Evolutionary conservation across 2,329 filamentous ascomycete genomes (phyloP).

Genomic region (Penicillium sp.): DNA sequence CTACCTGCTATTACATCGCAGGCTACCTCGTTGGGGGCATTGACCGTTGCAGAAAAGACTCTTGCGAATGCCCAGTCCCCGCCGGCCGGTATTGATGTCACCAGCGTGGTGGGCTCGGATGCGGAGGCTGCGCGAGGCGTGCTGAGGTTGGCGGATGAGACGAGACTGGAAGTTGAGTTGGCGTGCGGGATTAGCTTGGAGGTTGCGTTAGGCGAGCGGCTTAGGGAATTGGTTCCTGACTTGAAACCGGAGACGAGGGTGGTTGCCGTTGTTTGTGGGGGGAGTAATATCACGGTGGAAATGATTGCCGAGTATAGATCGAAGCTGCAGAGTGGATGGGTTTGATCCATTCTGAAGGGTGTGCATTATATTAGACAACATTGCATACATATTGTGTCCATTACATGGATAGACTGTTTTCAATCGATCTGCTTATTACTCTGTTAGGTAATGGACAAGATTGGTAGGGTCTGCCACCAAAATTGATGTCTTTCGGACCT

Average conservation of each 20-base stretch:
- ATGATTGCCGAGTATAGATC: slow-evolving; percentile 54
- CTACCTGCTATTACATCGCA: slow-evolving; percentile 70
- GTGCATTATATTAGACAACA: not conserved
- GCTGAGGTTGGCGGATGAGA: slow-evolving; percentile 74
- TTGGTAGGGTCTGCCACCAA: not conserved
- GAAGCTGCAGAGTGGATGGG: slow-evolving; percentile 41
- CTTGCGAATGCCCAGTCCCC: slow-evolving; percentile 61
- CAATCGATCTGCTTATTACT: too few relatives aligned
- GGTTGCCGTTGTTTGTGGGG: slow-evolving; percentile 44
- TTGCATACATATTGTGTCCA: not conserved
- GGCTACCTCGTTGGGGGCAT: slow-evolving; percentile 70
- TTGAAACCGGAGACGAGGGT: slow-evolving; percentile 36
- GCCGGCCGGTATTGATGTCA: slow-evolving; percentile 47
- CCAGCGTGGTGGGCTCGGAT: slow-evolving; percentile 66
- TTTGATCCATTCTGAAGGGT: slow-evolving; percentile 1
- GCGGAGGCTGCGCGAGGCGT: slow-evolving; percentile 76
- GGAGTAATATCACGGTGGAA: slow-evolving; percentile 54
- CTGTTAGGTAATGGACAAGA: too few relatives aligned
- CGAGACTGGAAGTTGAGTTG: slow-evolving; percentile 74
- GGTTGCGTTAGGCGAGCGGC: slow-evolving; percentile 25
- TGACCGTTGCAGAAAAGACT: slow-evolving; percentile 63
- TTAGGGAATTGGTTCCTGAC: slow-evolving; percentile 31
- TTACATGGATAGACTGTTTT: too few relatives aligned
- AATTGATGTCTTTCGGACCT: not conserved
- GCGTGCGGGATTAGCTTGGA: slow-evolving; percentile 78